A percentile compares a stretch with the other conserved stretches of the same genome.
phyloP scores from a whole-genome alignment of 192 early-diverging fungal species.

The Backusella parvicylindrica region DNA sequence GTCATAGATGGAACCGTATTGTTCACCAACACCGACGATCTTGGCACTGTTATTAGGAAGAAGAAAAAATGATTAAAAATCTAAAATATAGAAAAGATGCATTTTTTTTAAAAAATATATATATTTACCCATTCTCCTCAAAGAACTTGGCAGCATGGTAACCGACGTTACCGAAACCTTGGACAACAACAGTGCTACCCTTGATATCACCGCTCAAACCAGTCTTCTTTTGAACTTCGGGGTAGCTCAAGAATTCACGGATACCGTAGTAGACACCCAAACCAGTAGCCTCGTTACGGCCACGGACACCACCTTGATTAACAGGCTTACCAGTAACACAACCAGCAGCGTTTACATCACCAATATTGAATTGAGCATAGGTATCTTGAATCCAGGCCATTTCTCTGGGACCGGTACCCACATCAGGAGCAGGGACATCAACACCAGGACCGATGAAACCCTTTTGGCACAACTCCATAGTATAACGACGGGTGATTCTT shows the following conservation, averaged over 20 bases:
- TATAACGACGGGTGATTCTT: slow-evolving; percentile 78
- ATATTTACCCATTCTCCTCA: slow-evolving; percentile 55
- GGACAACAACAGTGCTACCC: slow-evolving; percentile 65
- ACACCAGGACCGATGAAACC: slow-evolving; percentile 79
- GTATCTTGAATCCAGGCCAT: slow-evolving; percentile 90
- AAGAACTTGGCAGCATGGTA: slow-evolving; percentile 85
- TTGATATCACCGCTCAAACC: slow-evolving; percentile 57
- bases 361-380: slow-evolving; percentile 77
- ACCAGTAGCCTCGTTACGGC: slow-evolving; percentile 80
- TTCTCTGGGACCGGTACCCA: slow-evolving; percentile 74
- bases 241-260: slow-evolving; percentile 74
- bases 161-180: slow-evolving; percentile 86
- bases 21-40: slow-evolving; percentile 70
- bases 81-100: neutral
- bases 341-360: slow-evolving; percentile 76
- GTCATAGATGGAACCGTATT: slow-evolving; percentile 64
- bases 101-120: neutral
- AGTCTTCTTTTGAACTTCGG: slow-evolving; percentile 73
- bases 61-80: neutral
- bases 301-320: slow-evolving; percentile 75
- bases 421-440: slow-evolving; percentile 84
- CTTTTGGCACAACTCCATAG: slow-evolving; percentile 82
- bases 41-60: slow-evolving; percentile 49
- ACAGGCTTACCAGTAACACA: slow-evolving; percentile 84
- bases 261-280: slow-evolving; percentile 80